Evolutionary conservation across 1,284 basidiomycete species (phyloP).

Genomic region (Lignosus rhinocerotis): DNA sequence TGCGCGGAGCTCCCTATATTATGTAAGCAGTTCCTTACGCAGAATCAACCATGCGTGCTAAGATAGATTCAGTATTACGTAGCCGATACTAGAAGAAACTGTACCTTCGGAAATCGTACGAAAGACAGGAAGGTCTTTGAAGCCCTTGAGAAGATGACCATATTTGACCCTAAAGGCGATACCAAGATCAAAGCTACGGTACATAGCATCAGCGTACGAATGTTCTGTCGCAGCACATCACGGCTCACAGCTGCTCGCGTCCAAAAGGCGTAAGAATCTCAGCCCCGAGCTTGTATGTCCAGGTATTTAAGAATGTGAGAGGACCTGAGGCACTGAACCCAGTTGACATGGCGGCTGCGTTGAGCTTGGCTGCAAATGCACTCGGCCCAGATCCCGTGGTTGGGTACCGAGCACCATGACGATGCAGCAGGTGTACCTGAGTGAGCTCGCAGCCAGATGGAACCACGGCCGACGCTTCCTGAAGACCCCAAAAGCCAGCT

Average conservation of each 20-base stretch:
- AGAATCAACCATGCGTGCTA: constrained; percentile 53
- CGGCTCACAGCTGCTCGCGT: constrained; percentile 48
- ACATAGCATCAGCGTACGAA: background rate
- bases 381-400: constrained; percentile 41
- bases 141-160: constrained; percentile 55
- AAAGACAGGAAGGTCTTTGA: constrained; percentile 55
- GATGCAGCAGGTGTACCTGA: constrained; percentile 56
- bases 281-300: constrained; percentile 55
- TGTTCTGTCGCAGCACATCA: background rate
- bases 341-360: constrained; percentile 35
- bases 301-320: constrained; percentile 54
- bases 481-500: constrained; percentile 49
- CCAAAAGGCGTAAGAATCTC: constrained; percentile 62
- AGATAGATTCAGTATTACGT: background rate
- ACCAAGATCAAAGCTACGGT: constrained; percentile 48
- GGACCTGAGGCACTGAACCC: constrained; percentile 46
- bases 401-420: constrained; percentile 57
- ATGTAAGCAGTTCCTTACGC: constrained; percentile 39
- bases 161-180: constrained; percentile 55
- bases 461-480: constrained; percentile 46
- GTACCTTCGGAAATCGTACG: constrained; percentile 57
- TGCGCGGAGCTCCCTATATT: background rate
- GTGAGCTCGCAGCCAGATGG: constrained; percentile 52
- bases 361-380: constrained; percentile 43
- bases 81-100: too few species aligned